Evolutionary conservation across 1,284 basidiomycete species (phyloP), one percentile per base, ranked within the genome.

Genomic region (Microbotryum lychnidis-dioicae): DNA sequence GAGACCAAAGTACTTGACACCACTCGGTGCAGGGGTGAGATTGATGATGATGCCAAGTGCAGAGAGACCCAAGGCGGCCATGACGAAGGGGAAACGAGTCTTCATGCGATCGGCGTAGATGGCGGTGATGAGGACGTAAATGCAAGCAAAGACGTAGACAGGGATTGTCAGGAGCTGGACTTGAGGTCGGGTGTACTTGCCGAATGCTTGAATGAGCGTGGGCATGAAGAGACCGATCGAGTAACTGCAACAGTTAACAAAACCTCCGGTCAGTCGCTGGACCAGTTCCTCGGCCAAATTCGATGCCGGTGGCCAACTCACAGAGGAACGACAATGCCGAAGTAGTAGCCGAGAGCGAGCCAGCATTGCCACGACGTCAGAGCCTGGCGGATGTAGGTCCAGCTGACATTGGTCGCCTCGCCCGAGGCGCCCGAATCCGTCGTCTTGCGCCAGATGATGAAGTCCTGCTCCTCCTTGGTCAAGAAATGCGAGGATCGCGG

Each of bases 281-380:
- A 54, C 16, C 42, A 42, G 16, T n/a, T 3, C n/a, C 20, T 50
- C n/a, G 12, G 37, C 12, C 10, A 42, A 4, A 4, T 3, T 12
- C 16, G 37, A 42, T 20, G 37, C 27, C 31, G 31, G 31, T 10
- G 31, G 9, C 31, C 49, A 29, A 44, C 33, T 14, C 8, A 78
- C 83, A 71, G 70, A 86, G 85, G 84, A 3, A 74, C 78, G 51
- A 83, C 73, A 50, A 86, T 74, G 0, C 82, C 82, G 74, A 85
- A 79, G 69, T 83, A 85, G 18, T 84, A 77, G 54, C 83, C 67
- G n/a, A 82, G 79, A 57, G 82, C 81, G 4, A 83, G 55, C 77
- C 80, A 84, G 16, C 83, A 77, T 75, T 87, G 85, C 85, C 85
- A 87, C 68, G 86, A 84, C 1, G 69, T 70, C 29, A 86, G 68